phyloP scores from a whole-genome alignment of 2,329 filamentous ascomycete species.

The Fusarium clavum region DNA sequence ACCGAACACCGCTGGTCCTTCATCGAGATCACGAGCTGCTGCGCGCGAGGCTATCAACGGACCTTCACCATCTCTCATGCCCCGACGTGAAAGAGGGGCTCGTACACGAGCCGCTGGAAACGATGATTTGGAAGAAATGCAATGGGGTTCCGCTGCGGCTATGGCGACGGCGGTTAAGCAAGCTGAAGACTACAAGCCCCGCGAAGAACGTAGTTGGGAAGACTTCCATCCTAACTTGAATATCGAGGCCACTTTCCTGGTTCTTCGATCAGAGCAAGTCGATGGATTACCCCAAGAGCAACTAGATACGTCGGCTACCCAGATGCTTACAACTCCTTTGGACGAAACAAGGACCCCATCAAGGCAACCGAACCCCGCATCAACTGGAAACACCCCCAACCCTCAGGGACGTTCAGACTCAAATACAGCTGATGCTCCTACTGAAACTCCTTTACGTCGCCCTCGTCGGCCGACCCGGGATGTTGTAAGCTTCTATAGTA shows the following conservation, averaged over 20 bases:
- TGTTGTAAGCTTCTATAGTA: conserved; percentile 64
- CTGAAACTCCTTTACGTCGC: conserved; percentile 51
- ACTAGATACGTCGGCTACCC: conserved; percentile 53
- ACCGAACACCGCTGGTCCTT: conserved; percentile 55
- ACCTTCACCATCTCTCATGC: conserved; percentile 57
- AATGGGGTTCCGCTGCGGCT: conserved; percentile 88
- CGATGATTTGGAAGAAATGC: conserved; percentile 69
- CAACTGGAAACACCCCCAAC: conserved; percentile 58
- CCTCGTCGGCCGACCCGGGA: conserved; percentile 62
- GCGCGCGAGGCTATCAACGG: conserved; percentile 59
- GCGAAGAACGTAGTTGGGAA: conserved; percentile 96
- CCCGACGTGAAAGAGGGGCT: conserved; percentile 68
- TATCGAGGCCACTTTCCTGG: conserved; percentile 81
- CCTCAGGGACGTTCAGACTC: conserved; percentile 49
- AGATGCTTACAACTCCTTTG: conserved; percentile 46
- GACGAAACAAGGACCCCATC: conserved; percentile 61
- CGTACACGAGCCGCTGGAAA: conserved; percentile 65
- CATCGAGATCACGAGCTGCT: conserved; percentile 63
- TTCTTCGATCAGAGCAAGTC: conserved; percentile 86
- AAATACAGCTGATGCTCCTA: conserved; percentile 49
- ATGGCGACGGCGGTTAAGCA: conserved; percentile 89
- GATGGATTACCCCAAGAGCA: conserved; percentile 71
- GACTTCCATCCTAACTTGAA: conserved; percentile 97
- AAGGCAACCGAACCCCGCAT: conserved; percentile 58
- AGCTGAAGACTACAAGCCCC: conserved; percentile 95